phyloP scores from a whole-genome alignment of 306 rosid species.

The Hylodesmum podocarpum region DNA sequence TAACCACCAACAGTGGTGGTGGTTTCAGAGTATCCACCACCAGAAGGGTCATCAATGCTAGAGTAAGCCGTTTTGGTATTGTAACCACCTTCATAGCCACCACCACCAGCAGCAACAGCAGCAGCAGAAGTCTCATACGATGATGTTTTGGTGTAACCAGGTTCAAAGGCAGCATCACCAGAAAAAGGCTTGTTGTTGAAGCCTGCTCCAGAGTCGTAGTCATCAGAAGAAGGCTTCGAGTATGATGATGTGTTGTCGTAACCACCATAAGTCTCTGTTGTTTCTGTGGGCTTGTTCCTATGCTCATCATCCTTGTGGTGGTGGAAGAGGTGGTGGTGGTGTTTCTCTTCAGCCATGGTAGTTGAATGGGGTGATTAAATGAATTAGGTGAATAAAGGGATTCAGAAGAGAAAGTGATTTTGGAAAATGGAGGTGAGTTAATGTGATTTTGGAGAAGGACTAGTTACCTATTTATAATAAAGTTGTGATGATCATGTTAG shows the following conservation, averaged over 20 bases:
- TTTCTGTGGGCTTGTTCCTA: conserved; percentile 4
- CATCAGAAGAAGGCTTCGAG: background rate
- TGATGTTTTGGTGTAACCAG: conserved; percentile 11
- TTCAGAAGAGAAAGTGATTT: background rate
- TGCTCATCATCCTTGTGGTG: conserved; percentile 57
- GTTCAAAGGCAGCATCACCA: background rate
- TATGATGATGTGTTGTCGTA: conserved; percentile 24
- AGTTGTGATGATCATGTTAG: background rate
- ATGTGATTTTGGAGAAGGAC: background rate
- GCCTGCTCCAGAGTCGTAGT: background rate
- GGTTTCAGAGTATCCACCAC: conserved; percentile 4
- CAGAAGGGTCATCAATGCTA: background rate
- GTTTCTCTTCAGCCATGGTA: conserved; percentile 66
- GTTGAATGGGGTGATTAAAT: background rate
- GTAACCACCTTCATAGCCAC: conserved; percentile 18
- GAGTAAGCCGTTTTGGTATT: no score
- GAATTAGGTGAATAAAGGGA: background rate
- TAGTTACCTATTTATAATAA: conserved; percentile 44
- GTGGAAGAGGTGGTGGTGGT: conserved; percentile 38
- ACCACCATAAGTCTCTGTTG: conserved; percentile 2
- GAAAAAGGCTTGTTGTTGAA: background rate
- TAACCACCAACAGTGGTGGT: background rate
- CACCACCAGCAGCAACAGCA: no score
- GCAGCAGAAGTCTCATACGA: background rate
- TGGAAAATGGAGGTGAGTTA: background rate